These are phyloP conservation scores for Hydnomerulius pinastri DNA, from an alignment of 768 basidiomycete species.

Conservation along the genomic window DNA sequence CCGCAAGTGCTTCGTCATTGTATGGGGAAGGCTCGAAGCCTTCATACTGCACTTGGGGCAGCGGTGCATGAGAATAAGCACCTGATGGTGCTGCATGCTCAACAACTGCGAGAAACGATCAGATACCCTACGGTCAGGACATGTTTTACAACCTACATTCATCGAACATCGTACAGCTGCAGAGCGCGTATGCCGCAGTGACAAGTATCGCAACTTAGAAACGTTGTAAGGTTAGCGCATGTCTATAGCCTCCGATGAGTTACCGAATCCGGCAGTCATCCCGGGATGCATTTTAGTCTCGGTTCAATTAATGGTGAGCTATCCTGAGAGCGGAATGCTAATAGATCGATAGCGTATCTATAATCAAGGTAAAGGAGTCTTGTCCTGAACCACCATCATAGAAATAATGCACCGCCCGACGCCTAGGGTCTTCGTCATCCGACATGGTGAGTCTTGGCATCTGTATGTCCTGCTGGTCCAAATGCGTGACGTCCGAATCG, in stretches of 20 bases:
- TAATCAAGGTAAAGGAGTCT: not conserved
- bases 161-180: slow-evolving; percentile 54
- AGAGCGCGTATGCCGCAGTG: not conserved
- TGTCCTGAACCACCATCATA: not conserved
- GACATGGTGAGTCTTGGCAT: slow-evolving; percentile 59
- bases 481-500: slow-evolving; percentile 1
- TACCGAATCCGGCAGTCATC: not conserved
- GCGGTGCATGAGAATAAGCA: slow-evolving; percentile 37
- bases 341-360: too few relatives aligned
- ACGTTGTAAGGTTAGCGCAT: too few relatives aligned
- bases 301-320: not conserved
- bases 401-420: slow-evolving; percentile 46
- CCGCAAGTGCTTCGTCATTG: slow-evolving; percentile 48
- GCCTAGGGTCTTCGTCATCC: slow-evolving; percentile 77
- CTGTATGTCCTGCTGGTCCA: not conserved
- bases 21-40: slow-evolving; percentile 81
- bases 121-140: not conserved
- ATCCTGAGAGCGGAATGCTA: too few relatives aligned
- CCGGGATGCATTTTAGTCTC: not conserved
- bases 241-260: not conserved
- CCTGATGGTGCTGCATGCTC: slow-evolving; percentile 71
- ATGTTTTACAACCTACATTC: slow-evolving; percentile 50
- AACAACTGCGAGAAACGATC: slow-evolving; percentile 59
- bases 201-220: too few relatives aligned
- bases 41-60: slow-evolving; percentile 75